These are phyloP conservation scores for Lipomyces yamadae DNA, from an alignment of 805 yeast species.

Conservation along the genomic window DNA sequence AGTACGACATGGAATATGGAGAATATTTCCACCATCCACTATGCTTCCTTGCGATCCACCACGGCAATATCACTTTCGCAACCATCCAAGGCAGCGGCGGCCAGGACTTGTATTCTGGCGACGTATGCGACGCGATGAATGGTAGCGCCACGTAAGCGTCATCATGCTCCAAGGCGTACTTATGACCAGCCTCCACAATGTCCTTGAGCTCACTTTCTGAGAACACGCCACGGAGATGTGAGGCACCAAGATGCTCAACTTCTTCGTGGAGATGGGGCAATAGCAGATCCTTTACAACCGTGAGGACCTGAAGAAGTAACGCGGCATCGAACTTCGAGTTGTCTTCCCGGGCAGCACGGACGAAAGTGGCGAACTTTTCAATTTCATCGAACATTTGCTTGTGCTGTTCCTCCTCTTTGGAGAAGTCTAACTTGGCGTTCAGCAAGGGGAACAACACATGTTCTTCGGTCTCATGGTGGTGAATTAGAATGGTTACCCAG, in stretches of 20 bases:
- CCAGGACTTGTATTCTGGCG: constrained; percentile 21
- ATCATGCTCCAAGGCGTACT: constrained; percentile 10
- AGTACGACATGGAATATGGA: constrained; percentile 2
- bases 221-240: constrained; percentile 10
- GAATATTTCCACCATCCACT: constrained; percentile 26
- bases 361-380: not conserved
- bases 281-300: constrained; percentile 10
- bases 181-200: not conserved
- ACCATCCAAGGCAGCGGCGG: constrained; percentile 26
- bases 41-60: constrained; percentile 16
- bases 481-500: constrained; percentile 16
- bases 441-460: constrained; percentile 20
- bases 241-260: constrained; percentile 18
- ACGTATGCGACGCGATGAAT: constrained; percentile 20
- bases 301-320: constrained; percentile 7
- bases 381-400: constrained; percentile 4
- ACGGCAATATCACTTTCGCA: constrained; percentile 17
- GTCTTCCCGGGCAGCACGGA: constrained; percentile 8
- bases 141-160: constrained; percentile 11
- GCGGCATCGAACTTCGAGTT: constrained; percentile 13
- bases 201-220: constrained; percentile 9
- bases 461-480: constrained; percentile 22
- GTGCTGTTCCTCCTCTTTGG: constrained; percentile 16
- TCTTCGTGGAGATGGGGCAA: constrained; percentile 21
- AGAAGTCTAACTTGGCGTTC: constrained; percentile 12